Evolutionary conservation across 441 rosid genomes (phyloP).

Genomic region (Populus hybrid): DNA sequence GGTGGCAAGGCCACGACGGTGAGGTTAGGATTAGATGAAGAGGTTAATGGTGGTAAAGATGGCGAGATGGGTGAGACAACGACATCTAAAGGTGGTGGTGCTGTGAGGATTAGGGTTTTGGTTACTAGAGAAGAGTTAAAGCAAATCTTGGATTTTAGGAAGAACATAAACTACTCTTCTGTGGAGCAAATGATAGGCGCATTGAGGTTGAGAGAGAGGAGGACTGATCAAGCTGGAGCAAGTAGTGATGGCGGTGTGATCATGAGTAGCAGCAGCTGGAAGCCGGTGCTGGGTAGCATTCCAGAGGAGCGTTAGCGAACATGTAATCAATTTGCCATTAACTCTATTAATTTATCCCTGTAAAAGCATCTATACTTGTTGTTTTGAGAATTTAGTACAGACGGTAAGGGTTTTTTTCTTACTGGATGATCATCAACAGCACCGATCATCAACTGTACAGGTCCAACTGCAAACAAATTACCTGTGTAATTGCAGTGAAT

Average conservation of each 20-base stretch:
- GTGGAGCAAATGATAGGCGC: conserved; percentile 40
- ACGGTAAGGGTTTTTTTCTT: no score
- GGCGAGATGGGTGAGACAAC: background rate
- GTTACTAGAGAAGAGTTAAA: conserved; percentile 61
- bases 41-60: background rate
- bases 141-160: conserved; percentile 34
- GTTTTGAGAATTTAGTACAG: no score
- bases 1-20: background rate
- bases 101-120: conserved; percentile 51
- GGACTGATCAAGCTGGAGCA: conserved; percentile 2
- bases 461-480: no score
- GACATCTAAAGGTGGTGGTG: conserved; percentile 14
- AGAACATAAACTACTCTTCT: conserved; percentile 29
- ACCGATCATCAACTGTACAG: background rate
- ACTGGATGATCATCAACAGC: background rate
- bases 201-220: conserved; percentile 31
- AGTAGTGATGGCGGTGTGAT: background rate
- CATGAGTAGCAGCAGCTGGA: conserved; percentile 30
- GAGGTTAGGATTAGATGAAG: background rate
- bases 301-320: conserved; percentile 43
- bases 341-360: background rate
- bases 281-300: conserved; percentile 62
- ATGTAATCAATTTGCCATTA: background rate
- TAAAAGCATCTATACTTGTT: no score
- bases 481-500: no score